Evolutionary conservation across 208 protist species (phyloP), one percentile per base, ranked within the genome.

Genomic region (Leishmania tropica): DNA sequence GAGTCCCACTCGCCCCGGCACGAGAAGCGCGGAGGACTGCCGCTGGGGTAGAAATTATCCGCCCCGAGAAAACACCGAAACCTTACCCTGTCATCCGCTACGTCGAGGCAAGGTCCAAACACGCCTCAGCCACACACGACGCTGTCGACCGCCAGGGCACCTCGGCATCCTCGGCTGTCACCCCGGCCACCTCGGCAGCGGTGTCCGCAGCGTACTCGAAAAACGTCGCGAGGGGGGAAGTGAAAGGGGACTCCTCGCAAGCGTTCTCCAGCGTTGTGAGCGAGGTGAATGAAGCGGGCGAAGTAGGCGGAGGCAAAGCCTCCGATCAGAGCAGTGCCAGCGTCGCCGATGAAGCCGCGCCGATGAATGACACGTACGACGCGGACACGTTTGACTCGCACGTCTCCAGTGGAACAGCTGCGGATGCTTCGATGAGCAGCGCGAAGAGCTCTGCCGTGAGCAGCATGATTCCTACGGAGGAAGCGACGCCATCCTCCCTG

Each of bases 71-170:
- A 48, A 76, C 81, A 21, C 92, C 92, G 8, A 24, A 42, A n/a
- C 86, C 90, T n/a, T 93, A 95, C 76, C 17, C 64, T 0, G 85
- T 87, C 48, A 78, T 93, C 7, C 84, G 85, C 70, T 94, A 92
- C 76, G 86, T 93, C 2, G 79, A 80, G 48, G 79, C 85, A 8
- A 72, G 28, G 31, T 82, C 62, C 47, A 74, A n/a, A 10, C 24
- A 60, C 21, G 45, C 15, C 28, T 54, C 70, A 15, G 45, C 77
- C 48, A n/a, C 45, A 70, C 45, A 19, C 21, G 7, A 65, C 28
- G 3, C 74, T 37, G 21, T 11, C 1, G 40, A 65, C 10, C 73
- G 58, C n/a, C 48, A 75, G 48, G 65, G 51, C 15, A 74, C 28
- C 8, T 65, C 40, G 19, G 24, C 75, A 4, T 35, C 45, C 10